Evolutionary conservation across 1,284 basidiomycete genomes (phyloP).

Genomic region (Puccinia hordei): DNA sequence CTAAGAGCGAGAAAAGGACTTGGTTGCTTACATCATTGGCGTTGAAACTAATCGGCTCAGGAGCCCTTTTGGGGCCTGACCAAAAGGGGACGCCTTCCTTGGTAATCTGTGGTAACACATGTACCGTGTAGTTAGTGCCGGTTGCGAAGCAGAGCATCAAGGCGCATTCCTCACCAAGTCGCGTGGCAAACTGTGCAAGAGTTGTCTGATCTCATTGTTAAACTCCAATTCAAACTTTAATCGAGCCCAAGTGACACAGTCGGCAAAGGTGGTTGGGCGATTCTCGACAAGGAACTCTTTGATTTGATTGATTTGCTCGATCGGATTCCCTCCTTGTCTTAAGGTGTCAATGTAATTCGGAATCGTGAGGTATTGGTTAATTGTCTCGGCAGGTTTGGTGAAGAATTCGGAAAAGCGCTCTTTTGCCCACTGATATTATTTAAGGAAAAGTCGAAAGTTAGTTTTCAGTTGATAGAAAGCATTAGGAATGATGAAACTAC

Average conservation of each 20-base stretch:
- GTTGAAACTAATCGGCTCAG: conserved; percentile 86
- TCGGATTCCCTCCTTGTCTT: conserved; percentile 84
- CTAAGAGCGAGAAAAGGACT: neutral
- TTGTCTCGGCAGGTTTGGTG: conserved; percentile 88
- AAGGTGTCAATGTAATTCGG: conserved; percentile 92
- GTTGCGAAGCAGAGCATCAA: neutral
- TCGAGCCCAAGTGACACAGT: conserved; percentile 96
- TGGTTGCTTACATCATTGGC: conserved; percentile 72
- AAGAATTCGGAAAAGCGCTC: conserved; percentile 91
- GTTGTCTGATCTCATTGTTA: conserved; percentile 88
- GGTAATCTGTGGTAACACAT: conserved; percentile 32
- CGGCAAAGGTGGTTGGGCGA: conserved; percentile 92
- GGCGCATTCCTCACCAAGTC: conserved; percentile 67
- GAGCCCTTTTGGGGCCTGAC: conserved; percentile 90
- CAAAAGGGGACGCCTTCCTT: conserved; percentile 58
- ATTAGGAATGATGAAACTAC: neutral
- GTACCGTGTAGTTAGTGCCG: neutral
- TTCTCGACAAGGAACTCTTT: conserved; percentile 85
- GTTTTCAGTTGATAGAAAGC: neutral
- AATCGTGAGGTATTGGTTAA: conserved; percentile 95
- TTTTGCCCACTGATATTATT: conserved; percentile 77
- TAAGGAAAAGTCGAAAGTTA: neutral
- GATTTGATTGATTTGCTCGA: conserved; percentile 88
- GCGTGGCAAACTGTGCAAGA: conserved; percentile 90
- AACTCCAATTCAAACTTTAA: conserved; percentile 94